These are phyloP conservation scores for Fagopyrum esculentum DNA, from an alignment of 148 eudicot species.

Conservation along the genomic window DNA sequence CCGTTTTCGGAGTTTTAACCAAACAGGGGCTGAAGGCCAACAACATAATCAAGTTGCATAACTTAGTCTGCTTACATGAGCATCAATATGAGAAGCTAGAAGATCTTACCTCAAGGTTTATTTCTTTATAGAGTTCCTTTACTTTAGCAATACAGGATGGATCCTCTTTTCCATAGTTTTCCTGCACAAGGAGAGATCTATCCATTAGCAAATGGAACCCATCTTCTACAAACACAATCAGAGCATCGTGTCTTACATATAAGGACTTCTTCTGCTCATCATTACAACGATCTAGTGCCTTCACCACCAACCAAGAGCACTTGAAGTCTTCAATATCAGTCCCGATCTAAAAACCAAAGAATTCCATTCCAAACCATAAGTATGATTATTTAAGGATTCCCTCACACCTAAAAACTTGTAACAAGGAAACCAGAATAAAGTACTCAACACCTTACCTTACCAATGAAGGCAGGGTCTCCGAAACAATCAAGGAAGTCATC, in stretches of 20 bases:
- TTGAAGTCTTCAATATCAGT: conserved; percentile 82
- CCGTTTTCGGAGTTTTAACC: background rate
- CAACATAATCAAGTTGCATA: background rate
- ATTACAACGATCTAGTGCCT: conserved; percentile 60
- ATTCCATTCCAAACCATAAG: background rate
- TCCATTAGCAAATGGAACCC: background rate
- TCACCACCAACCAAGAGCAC: conserved; percentile 90
- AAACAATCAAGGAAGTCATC: conserved; percentile 79
- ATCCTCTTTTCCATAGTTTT: conserved; percentile 78
- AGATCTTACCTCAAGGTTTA: conserved; percentile 56
- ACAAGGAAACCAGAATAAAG: background rate
- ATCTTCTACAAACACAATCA: background rate
- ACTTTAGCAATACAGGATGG: conserved; percentile 68
- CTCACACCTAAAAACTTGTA: background rate
- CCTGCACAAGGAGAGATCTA: conserved; percentile 33
- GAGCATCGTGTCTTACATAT: conserved; percentile 31
- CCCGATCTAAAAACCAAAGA: conserved; percentile 49
- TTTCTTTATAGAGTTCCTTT: conserved; percentile 58
- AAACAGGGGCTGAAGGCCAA: too few relatives aligned
- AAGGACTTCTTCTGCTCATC: conserved; percentile 67
- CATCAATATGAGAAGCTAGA: background rate
- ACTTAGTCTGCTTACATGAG: background rate
- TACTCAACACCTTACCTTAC: conserved; percentile 44
- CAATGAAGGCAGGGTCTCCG: conserved; percentile 59
- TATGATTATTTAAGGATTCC: conserved; percentile 10